These are phyloP conservation scores for Sclerotiophoma versabilis DNA, from an alignment of 2,329 filamentous ascomycete species.

Conservation along the genomic window DNA sequence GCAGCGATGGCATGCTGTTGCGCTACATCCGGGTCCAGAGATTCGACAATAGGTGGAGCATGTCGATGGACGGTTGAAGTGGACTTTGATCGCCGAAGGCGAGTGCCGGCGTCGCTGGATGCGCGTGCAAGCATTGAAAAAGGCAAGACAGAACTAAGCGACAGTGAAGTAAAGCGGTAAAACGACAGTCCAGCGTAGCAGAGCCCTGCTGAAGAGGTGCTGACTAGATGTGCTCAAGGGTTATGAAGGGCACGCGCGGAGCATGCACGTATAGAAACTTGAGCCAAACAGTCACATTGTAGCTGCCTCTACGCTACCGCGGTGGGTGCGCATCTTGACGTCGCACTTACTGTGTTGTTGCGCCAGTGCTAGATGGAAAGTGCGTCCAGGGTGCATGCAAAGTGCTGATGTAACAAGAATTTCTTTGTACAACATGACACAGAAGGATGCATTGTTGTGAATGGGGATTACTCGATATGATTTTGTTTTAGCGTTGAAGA, in stretches of 20 bases:
- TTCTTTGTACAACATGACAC: too few species aligned
- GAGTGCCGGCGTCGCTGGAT: constrained; percentile 47
- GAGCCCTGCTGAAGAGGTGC: constrained; percentile 31
- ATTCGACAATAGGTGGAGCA: constrained; percentile 23
- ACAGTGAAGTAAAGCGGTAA: constrained; percentile 27
- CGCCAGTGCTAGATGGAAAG: neutral
- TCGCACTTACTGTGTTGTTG: neutral
- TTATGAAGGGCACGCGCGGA: neutral
- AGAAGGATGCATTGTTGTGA: neutral
- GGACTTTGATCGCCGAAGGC: constrained; percentile 49
- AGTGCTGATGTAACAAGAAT: neutral
- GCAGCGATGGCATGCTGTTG: constrained; percentile 49
- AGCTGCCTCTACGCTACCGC: neutral
- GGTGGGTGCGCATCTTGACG: neutral
- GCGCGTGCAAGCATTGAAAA: constrained; percentile 45
- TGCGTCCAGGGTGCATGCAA: neutral
- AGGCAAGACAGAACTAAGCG: constrained; percentile 7
- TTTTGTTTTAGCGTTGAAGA: neutral
- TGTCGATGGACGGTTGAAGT: constrained; percentile 40
- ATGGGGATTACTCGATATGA: neutral
- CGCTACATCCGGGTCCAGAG: constrained; percentile 36
- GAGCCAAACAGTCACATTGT: neutral
- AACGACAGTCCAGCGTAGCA: constrained; percentile 26
- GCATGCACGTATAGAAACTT: neutral
- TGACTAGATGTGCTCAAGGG: constrained; percentile 26